phyloP scores from a whole-genome alignment of 768 basidiomycete species.

The Leccinum pellstonianum region DNA sequence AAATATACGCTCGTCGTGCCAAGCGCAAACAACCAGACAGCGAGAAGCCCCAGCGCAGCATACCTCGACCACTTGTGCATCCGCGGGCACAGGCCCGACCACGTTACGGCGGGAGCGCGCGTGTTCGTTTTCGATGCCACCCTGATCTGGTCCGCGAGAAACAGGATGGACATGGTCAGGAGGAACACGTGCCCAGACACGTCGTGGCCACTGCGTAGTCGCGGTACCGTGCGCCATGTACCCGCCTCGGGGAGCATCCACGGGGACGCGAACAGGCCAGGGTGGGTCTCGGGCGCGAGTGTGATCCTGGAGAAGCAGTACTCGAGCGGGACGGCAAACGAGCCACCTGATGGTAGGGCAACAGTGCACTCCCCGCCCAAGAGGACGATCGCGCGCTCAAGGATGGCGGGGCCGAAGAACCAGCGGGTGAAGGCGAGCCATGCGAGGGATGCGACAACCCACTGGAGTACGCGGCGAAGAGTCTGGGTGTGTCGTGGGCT shows the following conservation, averaged over 20 bases:
- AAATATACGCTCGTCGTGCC: slow-evolving; percentile 88
- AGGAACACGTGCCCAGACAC: slow-evolving; percentile 90
- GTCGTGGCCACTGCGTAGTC: slow-evolving; percentile 82
- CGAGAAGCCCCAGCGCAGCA: slow-evolving; percentile 48
- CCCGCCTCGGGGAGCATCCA: slow-evolving; percentile 34
- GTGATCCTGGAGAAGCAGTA: slow-evolving; percentile 52
- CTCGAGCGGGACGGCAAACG: slow-evolving; percentile 53
- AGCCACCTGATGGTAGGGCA: slow-evolving; percentile 51
- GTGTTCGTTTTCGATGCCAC: slow-evolving; percentile 52
- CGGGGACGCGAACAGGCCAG: slow-evolving; percentile 53
- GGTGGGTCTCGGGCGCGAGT: slow-evolving; percentile 61
- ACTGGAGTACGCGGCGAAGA: slow-evolving; percentile 48
- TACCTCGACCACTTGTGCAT: slow-evolving; percentile 49
- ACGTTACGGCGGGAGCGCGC: not conserved
- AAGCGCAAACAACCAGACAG: slow-evolving; percentile 69
- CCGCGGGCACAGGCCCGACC: slow-evolving; percentile 36
- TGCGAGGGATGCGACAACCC: slow-evolving; percentile 53
- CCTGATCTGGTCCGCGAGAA: slow-evolving; percentile 65
- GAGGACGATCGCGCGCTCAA: slow-evolving; percentile 60
- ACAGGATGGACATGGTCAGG: slow-evolving; percentile 73
- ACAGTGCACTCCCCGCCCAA: slow-evolving; percentile 82
- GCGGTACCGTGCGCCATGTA: slow-evolving; percentile 52
- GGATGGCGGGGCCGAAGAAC: slow-evolving; percentile 85
- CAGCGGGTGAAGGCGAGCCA: slow-evolving; percentile 80
- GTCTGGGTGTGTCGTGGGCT: slow-evolving; percentile 47